Conservation (phyloP, 352 stramenopile genomes). For the Phytopythium helicoides region DNA sequence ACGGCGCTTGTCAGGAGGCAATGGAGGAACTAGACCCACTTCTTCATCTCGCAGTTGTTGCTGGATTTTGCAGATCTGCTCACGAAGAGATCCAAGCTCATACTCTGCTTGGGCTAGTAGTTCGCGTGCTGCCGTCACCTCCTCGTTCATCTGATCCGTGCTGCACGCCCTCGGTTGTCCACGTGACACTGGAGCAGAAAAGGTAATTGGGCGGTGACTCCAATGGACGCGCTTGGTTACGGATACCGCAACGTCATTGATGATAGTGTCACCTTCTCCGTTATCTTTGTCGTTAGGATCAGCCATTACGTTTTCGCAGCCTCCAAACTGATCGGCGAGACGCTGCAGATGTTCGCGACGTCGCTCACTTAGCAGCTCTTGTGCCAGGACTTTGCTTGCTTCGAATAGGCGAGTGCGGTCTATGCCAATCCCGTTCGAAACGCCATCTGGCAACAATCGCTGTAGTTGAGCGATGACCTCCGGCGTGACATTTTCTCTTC, state of each 20-base stretch:
- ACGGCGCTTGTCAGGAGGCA: slow-evolving; percentile 36
- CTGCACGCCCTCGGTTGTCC: not conserved
- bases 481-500: not conserved
- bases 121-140: slow-evolving; percentile 50
- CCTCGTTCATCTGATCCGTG: slow-evolving; percentile 32
- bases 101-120: slow-evolving; percentile 65
- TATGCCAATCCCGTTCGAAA: slow-evolving; percentile 37
- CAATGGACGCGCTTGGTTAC: slow-evolving; percentile 27
- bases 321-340: slow-evolving; percentile 3
- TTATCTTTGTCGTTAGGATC: not conserved
- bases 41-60: slow-evolving; percentile 26
- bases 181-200: not conserved
- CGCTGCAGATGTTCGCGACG: slow-evolving; percentile 4
- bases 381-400: slow-evolving; percentile 43
- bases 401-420: slow-evolving; percentile 57
- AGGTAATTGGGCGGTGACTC: slow-evolving; percentile 35
- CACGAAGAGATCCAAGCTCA: slow-evolving; percentile 52
- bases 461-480: slow-evolving; percentile 16
- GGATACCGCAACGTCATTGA: not conserved
- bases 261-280: not conserved
- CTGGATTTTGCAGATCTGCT: slow-evolving; percentile 52
- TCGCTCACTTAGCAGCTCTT: slow-evolving; percentile 31
- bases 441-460: slow-evolving; percentile 29
- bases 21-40: slow-evolving; percentile 5
- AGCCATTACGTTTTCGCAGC: not conserved